Evolutionary conservation across 2,329 filamentous ascomycete species (phyloP), one percentile per base, ranked within the genome.

Genomic region (Phaeosphaeriaceae sp.): DNA sequence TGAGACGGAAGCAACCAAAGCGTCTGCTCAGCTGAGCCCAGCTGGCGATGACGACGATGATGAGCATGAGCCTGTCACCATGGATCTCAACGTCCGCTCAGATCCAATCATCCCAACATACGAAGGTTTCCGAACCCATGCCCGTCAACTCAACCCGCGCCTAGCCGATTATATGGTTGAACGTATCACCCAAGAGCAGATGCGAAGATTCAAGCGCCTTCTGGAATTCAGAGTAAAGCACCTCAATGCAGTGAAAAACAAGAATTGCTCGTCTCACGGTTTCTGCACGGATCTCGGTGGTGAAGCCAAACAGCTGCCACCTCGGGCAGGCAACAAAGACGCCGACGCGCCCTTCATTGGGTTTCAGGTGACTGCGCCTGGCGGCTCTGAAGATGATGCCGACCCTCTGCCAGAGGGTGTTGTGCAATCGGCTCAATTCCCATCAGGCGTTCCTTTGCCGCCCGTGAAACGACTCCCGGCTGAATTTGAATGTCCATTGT

Each of bases 401-500:
- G 86, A 86, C n/a, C 83, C 84, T n/a, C 68, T 79, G 4, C 82
- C 85, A 1, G 92, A 96, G 66, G 89, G 88, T 1, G 83, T 86
- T 3, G 87, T 93, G 48, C 88, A 84, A 13, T 82, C 85, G 10
- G 90, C 93, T 19, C 90, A 88, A 62, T 96, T 97, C 70, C 92
- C 93, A 0, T 79, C 80, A 3, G 91, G 92, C 21, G 92, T 97
- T 5, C 92, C 92, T 7, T 85, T 92, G 77, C 93, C 93, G 6
- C 92, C 92, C 1, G 89, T 92, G 2, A 84, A 82, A 57, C 85
- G 86, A 17, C 83, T 97, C 7, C 93, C 93, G 0, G 92, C 93
- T 3, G 89, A 94, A 71, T 94, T 97, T 60, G 93, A 97, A 79
- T 97, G 93, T 67, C 89, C 91, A 40, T 81, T 97, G 21, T 97